Evolutionary conservation across 768 basidiomycete species (phyloP).

Genomic region (Phylloporus rhodoxanthus): DNA sequence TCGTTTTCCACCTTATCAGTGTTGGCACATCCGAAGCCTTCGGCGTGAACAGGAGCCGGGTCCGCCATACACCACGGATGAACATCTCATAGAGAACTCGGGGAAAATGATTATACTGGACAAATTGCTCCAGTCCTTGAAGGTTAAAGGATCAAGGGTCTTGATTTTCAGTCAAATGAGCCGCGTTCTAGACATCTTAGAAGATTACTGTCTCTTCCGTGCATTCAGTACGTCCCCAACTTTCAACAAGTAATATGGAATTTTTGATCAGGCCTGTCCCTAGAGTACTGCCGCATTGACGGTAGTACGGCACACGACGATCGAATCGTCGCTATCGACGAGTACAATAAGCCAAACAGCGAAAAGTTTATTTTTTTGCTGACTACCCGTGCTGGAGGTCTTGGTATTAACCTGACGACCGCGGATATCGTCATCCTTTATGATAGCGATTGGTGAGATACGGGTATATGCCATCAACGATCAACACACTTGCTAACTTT

Average conservation of each 20-base stretch:
- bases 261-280: constrained; percentile 1
- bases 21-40: not conserved
- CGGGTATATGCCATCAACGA: constrained; percentile 14
- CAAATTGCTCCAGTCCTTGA: constrained; percentile 83
- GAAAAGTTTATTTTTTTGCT: constrained; percentile 96
- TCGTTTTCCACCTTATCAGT: constrained; percentile 2
- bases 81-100: constrained; percentile 88
- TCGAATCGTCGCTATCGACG: constrained; percentile 92
- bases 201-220: constrained; percentile 94
- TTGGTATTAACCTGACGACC: constrained; percentile 93
- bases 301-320: constrained; percentile 96
- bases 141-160: constrained; percentile 87
- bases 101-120: constrained; percentile 99
- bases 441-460: constrained; percentile 87
- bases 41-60: constrained; percentile 72
- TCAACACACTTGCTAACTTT: not conserved
- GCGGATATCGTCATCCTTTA: constrained; percentile 95
- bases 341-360: constrained; percentile 90
- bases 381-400: constrained; percentile 92
- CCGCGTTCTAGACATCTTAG: constrained; percentile 91
- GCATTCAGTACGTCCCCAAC: constrained; percentile 59
- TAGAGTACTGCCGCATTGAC: constrained; percentile 96
- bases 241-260: not conserved
- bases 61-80: constrained; percentile 96
- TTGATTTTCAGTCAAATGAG: constrained; percentile 99